Evolutionary conservation across 2,329 filamentous ascomycete species (phyloP).

Genomic region (Acarospora socialis): DNA sequence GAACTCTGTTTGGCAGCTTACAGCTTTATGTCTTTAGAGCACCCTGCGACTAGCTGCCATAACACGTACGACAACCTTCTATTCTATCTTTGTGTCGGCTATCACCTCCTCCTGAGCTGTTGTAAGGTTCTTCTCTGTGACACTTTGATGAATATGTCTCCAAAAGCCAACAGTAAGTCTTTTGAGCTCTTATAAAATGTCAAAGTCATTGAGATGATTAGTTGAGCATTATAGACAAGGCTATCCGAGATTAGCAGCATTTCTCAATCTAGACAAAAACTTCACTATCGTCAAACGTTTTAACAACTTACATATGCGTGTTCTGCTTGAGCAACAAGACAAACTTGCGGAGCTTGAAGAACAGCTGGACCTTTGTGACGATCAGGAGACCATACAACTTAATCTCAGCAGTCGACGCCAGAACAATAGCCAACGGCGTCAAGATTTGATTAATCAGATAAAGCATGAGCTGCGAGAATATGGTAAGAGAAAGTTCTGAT

Average conservation of each 20-base stretch:
- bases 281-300: slow-evolving; percentile 6
- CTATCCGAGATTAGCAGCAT: slow-evolving; percentile 6
- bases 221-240: slow-evolving; percentile 6
- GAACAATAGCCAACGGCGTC: slow-evolving; percentile 1
- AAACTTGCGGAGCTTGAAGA: slow-evolving; percentile 7
- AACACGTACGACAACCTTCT: too few species aligned
- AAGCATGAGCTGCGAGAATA: slow-evolving; percentile 4
- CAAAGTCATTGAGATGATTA: too few species aligned
- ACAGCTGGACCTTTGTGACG: slow-evolving; percentile 2
- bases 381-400: slow-evolving; percentile 2
- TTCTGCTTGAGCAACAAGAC: slow-evolving; percentile 5
- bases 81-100: too few species aligned
- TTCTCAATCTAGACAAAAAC: slow-evolving; percentile 4
- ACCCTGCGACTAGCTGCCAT: too few species aligned
- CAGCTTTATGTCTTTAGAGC: too few species aligned
- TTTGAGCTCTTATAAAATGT: too few species aligned
- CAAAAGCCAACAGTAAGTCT: too few species aligned
- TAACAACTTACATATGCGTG: slow-evolving; percentile 6
- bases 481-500: too few species aligned
- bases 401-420: slow-evolving; percentile 4
- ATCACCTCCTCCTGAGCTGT: too few species aligned
- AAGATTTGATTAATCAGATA: slow-evolving; percentile 4
- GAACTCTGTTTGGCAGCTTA: too few species aligned
- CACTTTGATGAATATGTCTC: too few species aligned
- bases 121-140: too few species aligned